Conservation (phyloP, 805 yeast species). For the Hermanozyma aechmeae region DNA sequence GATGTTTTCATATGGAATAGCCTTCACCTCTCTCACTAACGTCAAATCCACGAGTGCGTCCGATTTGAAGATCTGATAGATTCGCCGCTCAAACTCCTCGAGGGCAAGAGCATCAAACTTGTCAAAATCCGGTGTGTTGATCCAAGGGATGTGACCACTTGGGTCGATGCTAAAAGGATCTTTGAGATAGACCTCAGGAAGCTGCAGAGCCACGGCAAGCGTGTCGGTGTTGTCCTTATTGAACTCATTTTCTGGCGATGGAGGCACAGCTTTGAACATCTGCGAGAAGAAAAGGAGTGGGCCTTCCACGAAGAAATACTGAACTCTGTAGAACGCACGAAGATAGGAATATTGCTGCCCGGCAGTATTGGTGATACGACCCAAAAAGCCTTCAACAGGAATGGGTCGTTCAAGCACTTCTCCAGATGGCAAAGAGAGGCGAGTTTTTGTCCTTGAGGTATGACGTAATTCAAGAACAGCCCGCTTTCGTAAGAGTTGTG, state of each 20-base stretch:
- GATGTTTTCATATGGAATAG: slow-evolving; percentile 16
- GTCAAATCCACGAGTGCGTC: slow-evolving; percentile 54
- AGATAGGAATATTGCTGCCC: slow-evolving; percentile 33
- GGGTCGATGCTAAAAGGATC: slow-evolving; percentile 47
- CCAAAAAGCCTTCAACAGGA: slow-evolving; percentile 76
- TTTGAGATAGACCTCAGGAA: slow-evolving; percentile 35
- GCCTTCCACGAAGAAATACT: slow-evolving; percentile 57
- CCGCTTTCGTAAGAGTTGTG: slow-evolving; percentile 26
- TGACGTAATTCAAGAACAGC: slow-evolving; percentile 53
- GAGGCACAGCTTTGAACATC: slow-evolving; percentile 53
- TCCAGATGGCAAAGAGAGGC: slow-evolving; percentile 6
- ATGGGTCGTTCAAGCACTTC: slow-evolving; percentile 41
- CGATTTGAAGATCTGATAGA: slow-evolving; percentile 46
- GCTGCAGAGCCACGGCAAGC: slow-evolving; percentile 6
- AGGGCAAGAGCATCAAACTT: slow-evolving; percentile 48
- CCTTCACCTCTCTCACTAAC: slow-evolving; percentile 31
- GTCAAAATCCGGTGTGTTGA: slow-evolving; percentile 37
- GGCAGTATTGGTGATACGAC: slow-evolving; percentile 41
- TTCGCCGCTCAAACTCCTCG: slow-evolving; percentile 56
- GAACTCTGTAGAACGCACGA: slow-evolving; percentile 40
- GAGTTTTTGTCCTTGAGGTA: slow-evolving; percentile 29
- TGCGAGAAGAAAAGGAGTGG: slow-evolving; percentile 51
- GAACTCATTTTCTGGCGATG: slow-evolving; percentile 31
- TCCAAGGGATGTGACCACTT: slow-evolving; percentile 54
- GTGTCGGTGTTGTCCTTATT: slow-evolving; percentile 7